phyloP scores from a whole-genome alignment of 2,329 filamentous ascomycete genomes.

The Rosellinia necatrix region DNA sequence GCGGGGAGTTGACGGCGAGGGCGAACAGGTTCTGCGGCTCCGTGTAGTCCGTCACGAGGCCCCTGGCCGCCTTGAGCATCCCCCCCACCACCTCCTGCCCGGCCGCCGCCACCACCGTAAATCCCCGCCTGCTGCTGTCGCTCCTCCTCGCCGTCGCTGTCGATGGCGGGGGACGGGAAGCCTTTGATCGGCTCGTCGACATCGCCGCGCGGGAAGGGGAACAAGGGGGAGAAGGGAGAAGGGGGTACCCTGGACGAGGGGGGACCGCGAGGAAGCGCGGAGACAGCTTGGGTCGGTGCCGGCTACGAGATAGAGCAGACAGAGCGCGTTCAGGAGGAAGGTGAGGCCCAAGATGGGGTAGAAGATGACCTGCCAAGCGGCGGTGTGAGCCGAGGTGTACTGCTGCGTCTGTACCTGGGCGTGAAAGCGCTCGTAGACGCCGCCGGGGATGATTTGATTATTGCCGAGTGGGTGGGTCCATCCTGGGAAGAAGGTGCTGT shows the following conservation, averaged over 20 bases:
- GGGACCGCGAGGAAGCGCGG: too few relatives aligned
- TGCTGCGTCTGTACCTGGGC: constrained; percentile 67
- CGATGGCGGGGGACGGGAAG: background rate
- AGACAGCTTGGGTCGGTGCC: constrained; percentile 41
- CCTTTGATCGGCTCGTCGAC: background rate
- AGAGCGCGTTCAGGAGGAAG: constrained; percentile 69
- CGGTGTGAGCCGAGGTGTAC: constrained; percentile 69
- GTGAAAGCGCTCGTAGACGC: constrained; percentile 62
- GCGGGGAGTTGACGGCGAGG: constrained; percentile 64
- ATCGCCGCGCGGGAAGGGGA: background rate
- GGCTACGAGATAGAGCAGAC: constrained; percentile 65
- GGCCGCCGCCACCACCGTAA: background rate
- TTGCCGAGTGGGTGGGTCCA: constrained; percentile 53
- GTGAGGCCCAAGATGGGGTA: constrained; percentile 68
- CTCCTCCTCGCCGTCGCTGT: constrained; percentile 7
- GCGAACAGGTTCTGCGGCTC: constrained; percentile 78
- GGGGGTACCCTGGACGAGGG: background rate
- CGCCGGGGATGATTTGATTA: constrained; percentile 41
- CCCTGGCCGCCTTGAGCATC: constrained; percentile 24
- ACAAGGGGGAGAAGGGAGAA: background rate
- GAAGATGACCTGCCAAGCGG: constrained; percentile 67
- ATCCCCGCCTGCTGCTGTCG: background rate
- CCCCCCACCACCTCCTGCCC: background rate
- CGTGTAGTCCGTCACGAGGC: constrained; percentile 75
- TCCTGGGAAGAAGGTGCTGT: constrained; percentile 63